Evolutionary conservation across 208 protist species (phyloP).

Genomic region (Novymonas esmeraldas): DNA sequence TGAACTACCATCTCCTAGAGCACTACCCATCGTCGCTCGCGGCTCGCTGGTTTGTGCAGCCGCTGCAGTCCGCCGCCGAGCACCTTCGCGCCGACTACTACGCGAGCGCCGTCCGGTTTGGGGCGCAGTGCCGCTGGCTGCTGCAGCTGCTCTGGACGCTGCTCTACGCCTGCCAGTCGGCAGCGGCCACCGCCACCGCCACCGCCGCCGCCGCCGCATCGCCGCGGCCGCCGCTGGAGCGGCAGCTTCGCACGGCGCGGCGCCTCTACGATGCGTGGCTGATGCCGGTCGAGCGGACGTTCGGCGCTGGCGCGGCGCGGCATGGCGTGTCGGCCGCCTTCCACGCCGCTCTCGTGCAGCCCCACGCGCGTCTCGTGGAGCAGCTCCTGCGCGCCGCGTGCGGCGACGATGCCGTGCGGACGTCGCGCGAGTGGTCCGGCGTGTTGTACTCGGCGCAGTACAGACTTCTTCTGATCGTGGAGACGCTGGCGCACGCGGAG

Average conservation of each 20-base stretch:
- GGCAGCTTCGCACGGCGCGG: slow-evolving; percentile 31
- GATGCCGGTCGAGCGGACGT: slow-evolving; percentile 28
- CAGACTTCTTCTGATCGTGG: slow-evolving; percentile 70
- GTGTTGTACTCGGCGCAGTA: slow-evolving; percentile 67
- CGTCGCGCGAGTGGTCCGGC: slow-evolving; percentile 20
- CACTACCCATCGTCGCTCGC: slow-evolving; percentile 23
- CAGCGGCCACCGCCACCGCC: background rate
- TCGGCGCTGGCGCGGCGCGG: slow-evolving; percentile 33
- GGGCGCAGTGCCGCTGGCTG: slow-evolving; percentile 28
- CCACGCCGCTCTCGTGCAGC: slow-evolving; percentile 35
- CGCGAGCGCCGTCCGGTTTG: slow-evolving; percentile 7
- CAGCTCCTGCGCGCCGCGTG: slow-evolving; percentile 1
- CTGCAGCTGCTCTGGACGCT: slow-evolving; percentile 19
- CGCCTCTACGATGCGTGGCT: slow-evolving; percentile 30
- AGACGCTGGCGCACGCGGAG: slow-evolving; percentile 62
- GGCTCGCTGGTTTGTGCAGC: slow-evolving; percentile 18
- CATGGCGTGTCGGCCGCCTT: slow-evolving; percentile 54
- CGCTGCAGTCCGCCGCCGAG: slow-evolving; percentile 18
- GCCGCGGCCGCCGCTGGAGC: slow-evolving; percentile 35
- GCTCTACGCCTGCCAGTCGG: slow-evolving; percentile 17
- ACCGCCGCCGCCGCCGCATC: too few relatives aligned
- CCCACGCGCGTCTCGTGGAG: slow-evolving; percentile 26
- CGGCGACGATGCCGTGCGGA: background rate
- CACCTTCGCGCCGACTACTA: slow-evolving; percentile 29
- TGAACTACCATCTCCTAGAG: slow-evolving; percentile 13